These are phyloP conservation scores for Phalaenopsis equestris DNA, from an alignment of 106 monocot species.

Conservation along the genomic window DNA sequence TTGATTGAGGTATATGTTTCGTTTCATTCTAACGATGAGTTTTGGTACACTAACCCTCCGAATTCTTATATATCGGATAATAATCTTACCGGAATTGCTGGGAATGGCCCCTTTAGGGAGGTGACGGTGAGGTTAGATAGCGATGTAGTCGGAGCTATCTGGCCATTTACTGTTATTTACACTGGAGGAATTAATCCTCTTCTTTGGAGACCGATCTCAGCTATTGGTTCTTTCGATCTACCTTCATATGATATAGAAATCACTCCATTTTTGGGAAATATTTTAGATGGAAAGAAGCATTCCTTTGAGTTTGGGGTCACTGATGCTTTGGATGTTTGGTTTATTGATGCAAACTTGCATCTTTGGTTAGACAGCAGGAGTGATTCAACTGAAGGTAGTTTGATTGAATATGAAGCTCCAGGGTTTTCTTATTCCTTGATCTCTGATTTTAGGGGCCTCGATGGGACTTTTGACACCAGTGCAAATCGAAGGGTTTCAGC, in stretches of 20 bases:
- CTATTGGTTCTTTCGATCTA: constrained; percentile 71
- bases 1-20: constrained; percentile 71
- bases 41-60: constrained; percentile 77
- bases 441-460: constrained; percentile 54
- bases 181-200: constrained; percentile 82
- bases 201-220: constrained; percentile 81
- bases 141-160: constrained; percentile 48
- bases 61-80: constrained; percentile 43
- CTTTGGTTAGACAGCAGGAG: constrained; percentile 79
- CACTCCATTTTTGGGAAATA: constrained; percentile 58
- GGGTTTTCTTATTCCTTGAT: constrained; percentile 8
- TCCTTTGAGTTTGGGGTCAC: constrained; percentile 63
- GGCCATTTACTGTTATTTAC: constrained; percentile 86
- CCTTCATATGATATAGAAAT: constrained; percentile 81
- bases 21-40: constrained; percentile 64
- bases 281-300: constrained; percentile 64
- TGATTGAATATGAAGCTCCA: constrained; percentile 47
- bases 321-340: constrained; percentile 58
- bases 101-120: constrained; percentile 71
- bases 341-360: constrained; percentile 86
- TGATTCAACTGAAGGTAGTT: constrained; percentile 27
- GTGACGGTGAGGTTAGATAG: constrained; percentile 47
- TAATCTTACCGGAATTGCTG: constrained; percentile 35
- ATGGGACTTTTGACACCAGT: constrained; percentile 52
- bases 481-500: constrained; percentile 44